phyloP scores from a whole-genome alignment of 192 early-diverging fungal species.

The Linnemannia elongata region DNA sequence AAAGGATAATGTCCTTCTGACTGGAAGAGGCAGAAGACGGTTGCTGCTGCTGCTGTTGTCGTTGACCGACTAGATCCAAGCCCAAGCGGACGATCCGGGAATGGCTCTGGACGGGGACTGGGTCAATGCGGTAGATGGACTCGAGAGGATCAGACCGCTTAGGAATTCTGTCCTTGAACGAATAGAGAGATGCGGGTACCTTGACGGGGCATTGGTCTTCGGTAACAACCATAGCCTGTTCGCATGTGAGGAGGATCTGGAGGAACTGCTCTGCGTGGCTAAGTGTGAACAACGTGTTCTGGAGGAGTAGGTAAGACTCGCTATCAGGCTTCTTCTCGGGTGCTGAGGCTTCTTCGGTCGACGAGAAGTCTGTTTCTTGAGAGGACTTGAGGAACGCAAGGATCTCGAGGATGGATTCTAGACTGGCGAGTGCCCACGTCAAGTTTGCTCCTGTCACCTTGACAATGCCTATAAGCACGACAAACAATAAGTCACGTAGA shows the following conservation, averaged over 20 bases:
- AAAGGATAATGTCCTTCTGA: conserved; percentile 25
- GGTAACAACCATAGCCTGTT: conserved; percentile 36
- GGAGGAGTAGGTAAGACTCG: too few species aligned
- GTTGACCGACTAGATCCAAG: conserved; percentile 3
- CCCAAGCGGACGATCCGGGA: conserved; percentile 30
- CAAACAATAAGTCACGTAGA: not conserved
- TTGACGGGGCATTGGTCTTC: conserved; percentile 37
- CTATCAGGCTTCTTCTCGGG: not conserved
- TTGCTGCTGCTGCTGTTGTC: not conserved
- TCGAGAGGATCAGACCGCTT: conserved; percentile 44
- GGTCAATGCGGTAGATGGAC: conserved; percentile 34
- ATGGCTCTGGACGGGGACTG: conserved; percentile 36
- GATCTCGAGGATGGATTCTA: conserved; percentile 45
- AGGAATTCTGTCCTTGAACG: conserved; percentile 10
- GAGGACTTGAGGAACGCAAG: conserved; percentile 31
- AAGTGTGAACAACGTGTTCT: conserved; percentile 11
- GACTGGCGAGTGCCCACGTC: conserved; percentile 32
- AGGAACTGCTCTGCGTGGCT: conserved; percentile 12
- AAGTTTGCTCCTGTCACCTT: conserved; percentile 35
- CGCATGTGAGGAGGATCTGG: conserved; percentile 26
- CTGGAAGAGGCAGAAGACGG: not conserved
- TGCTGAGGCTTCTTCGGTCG: too few species aligned
- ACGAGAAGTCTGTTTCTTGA: not conserved
- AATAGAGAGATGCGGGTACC: not conserved
- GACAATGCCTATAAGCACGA: conserved; percentile 6